Base-by-base conservation (phyloP, 148 eudicot genomes). In the Vaccinium macrocarpon region DNA sequence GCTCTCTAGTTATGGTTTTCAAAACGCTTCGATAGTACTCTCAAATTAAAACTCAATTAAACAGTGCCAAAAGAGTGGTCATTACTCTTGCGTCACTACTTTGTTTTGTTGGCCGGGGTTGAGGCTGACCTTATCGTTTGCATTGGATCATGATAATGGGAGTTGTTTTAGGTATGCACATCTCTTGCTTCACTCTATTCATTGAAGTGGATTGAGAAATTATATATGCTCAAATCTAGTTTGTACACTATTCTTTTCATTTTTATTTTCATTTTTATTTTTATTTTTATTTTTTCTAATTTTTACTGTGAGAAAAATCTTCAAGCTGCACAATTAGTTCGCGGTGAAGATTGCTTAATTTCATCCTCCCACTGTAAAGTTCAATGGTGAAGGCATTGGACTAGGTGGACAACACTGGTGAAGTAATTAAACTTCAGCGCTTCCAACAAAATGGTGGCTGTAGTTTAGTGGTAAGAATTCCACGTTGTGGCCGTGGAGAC, bases 401-500 rank as follows among this genome's bases (percentile, higher is more conserved):
- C 32, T 8, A 9, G 12, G 2, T 11, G 11, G 70, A 64, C 10
- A 9, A 2, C 8, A 64, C 9, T 8, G 1, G 1, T 66, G 11
- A 66, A 25, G 11, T 27, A 0, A 2, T 2, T 10, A 25, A 27
- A 64, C 6, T 0, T 12, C 16, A 0, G 4, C 2, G 38, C 25
- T 19, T 8, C 0, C 2, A 27, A 25, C 16, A 13, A 66, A 3
- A 32, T 0, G 32, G 72, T 66, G 72, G 72, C 72, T 66, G 72
- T 66, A 66, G 72, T 66, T 66, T 66, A 66, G 72, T 66, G 72
- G 72, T 66, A 66, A 66, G 72, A 66, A 66, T 66, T 66, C 72
- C 72, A 66, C 72, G 72, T 66, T 66, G 72, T 66, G 72, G 72
- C 72, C 72, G 72, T 66, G 72, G 72, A 66, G 72, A 66, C 72